These are phyloP conservation scores for Leccinum subfulvum DNA, from an alignment of 1,284 basidiomycete genomes.

Conservation along the genomic window DNA sequence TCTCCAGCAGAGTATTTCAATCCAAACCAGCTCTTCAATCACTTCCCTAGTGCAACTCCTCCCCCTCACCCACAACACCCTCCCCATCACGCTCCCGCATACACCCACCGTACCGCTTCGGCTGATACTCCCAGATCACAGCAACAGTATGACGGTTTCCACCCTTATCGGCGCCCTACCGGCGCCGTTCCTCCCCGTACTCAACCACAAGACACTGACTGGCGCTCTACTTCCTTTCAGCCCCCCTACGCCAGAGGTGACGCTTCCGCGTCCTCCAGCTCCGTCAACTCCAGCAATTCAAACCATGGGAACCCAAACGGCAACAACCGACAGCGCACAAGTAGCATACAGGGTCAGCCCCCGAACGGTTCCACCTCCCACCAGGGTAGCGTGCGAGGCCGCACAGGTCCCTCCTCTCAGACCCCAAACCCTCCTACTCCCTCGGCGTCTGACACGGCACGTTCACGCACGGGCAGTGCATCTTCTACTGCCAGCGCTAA, in stretches of 20 bases:
- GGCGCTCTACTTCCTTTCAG: constrained; percentile 51
- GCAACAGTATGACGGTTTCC: constrained; percentile 61
- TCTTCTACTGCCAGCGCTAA: constrained; percentile 38
- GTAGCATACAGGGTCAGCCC: constrained; percentile 53
- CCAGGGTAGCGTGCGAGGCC: constrained; percentile 36
- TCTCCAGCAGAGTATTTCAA: constrained; percentile 52
- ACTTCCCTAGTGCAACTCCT: constrained; percentile 68
- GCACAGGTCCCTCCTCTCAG: constrained; percentile 27
- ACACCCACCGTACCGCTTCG: constrained; percentile 34
- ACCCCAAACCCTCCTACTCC: constrained; percentile 23
- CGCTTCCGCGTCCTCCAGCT: constrained; percentile 71
- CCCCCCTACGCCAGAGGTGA: constrained; percentile 73
- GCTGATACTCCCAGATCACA: constrained; percentile 30
- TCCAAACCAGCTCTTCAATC: constrained; percentile 58
- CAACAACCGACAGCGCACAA: constrained; percentile 53
- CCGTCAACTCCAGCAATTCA: constrained; percentile 65
- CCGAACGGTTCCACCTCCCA: constrained; percentile 37
- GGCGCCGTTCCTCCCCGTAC: constrained; percentile 37
- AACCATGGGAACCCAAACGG: constrained; percentile 31
- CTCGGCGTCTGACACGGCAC: constrained; percentile 18
- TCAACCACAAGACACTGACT: constrained; percentile 40
- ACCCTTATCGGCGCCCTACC: constrained; percentile 76
- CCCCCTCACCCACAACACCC: constrained; percentile 55
- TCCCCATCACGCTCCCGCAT: constrained; percentile 39
- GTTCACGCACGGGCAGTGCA: constrained; percentile 44